phyloP scores from a whole-genome alignment of 2,329 filamentous ascomycete genomes.

The Trichoderma sp. region DNA sequence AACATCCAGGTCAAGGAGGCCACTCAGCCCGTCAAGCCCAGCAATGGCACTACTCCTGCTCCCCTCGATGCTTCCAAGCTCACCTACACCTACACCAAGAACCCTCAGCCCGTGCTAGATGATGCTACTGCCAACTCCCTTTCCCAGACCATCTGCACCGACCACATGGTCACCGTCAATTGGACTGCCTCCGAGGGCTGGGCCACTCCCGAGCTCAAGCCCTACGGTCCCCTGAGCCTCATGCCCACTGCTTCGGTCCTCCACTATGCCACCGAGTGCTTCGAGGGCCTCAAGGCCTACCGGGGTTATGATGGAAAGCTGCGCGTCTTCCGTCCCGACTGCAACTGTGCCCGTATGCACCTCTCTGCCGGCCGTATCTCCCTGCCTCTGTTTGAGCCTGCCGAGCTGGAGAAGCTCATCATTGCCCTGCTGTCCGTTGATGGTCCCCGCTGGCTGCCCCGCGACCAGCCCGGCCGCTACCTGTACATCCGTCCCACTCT shows the following conservation, averaged over 20 bases:
- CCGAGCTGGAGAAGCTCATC: slow-evolving; percentile 72
- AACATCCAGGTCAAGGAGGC: slow-evolving; percentile 52
- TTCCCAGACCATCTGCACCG: slow-evolving; percentile 62
- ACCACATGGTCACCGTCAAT: slow-evolving; percentile 80
- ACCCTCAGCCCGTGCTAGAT: slow-evolving; percentile 52
- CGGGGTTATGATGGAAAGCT: slow-evolving; percentile 73
- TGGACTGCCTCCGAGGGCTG: slow-evolving; percentile 69
- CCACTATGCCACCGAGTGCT: slow-evolving; percentile 90
- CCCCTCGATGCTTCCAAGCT: slow-evolving; percentile 63
- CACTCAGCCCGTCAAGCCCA: slow-evolving; percentile 30
- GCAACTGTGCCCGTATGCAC: slow-evolving; percentile 66
- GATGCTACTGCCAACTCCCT: slow-evolving; percentile 48
- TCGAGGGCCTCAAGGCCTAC: slow-evolving; percentile 82
- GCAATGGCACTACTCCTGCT: slow-evolving; percentile 47
- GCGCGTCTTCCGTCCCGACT: slow-evolving; percentile 73
- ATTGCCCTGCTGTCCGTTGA: slow-evolving; percentile 69
- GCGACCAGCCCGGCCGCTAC: slow-evolving; percentile 64
- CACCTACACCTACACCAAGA: slow-evolving; percentile 51
- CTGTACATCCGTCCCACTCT: slow-evolving; percentile 85
- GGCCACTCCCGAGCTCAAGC: slow-evolving; percentile 69
- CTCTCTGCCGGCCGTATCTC: slow-evolving; percentile 65
- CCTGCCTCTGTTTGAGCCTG: slow-evolving; percentile 69
- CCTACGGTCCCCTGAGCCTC: slow-evolving; percentile 74
- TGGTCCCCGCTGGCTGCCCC: slow-evolving; percentile 75
- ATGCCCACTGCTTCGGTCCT: slow-evolving; percentile 78